Evolutionary conservation across 768 basidiomycete genomes (phyloP).

Genomic region (Auriculariales sp.): DNA sequence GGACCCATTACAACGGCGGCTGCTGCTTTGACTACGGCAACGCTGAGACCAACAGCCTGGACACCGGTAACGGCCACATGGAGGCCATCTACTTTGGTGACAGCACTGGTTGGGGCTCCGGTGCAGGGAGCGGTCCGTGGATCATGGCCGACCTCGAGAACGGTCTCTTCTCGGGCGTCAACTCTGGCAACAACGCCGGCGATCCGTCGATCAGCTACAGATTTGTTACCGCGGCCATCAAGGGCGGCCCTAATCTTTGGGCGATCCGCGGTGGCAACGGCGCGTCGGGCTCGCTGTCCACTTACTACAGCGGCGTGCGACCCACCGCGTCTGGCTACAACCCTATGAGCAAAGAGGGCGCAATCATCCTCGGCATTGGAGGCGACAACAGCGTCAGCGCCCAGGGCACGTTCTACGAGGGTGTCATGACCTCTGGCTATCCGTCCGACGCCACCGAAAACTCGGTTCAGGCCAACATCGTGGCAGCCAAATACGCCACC

Average conservation of each 20-base stretch:
- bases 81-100: slow-evolving; percentile 1
- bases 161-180: background rate
- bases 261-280: background rate
- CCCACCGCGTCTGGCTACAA: slow-evolving; percentile 1
- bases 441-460: background rate
- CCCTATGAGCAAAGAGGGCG: background rate
- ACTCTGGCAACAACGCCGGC: background rate
- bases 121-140: background rate
- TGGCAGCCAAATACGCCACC: background rate
- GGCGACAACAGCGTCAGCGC: slow-evolving; percentile 7
- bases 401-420: slow-evolving; percentile 9
- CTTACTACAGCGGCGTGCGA: background rate
- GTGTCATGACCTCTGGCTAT: slow-evolving; percentile 1
- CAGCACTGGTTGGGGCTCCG: slow-evolving; percentile 1
- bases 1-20: slow-evolving; percentile 1
- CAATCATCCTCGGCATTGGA: slow-evolving; percentile 5
- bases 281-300: slow-evolving; percentile 1
- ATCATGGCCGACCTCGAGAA: slow-evolving; percentile 1
- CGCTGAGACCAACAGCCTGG: background rate
- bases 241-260: background rate
- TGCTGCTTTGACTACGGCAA: slow-evolving; percentile 1
- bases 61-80: background rate
- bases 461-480: background rate
- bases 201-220: background rate
- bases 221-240: background rate